Evolutionary conservation across 352 stramenopile species (phyloP), one percentile per base, ranked within the genome.

Genomic region (Phytophthora cryptogea): DNA sequence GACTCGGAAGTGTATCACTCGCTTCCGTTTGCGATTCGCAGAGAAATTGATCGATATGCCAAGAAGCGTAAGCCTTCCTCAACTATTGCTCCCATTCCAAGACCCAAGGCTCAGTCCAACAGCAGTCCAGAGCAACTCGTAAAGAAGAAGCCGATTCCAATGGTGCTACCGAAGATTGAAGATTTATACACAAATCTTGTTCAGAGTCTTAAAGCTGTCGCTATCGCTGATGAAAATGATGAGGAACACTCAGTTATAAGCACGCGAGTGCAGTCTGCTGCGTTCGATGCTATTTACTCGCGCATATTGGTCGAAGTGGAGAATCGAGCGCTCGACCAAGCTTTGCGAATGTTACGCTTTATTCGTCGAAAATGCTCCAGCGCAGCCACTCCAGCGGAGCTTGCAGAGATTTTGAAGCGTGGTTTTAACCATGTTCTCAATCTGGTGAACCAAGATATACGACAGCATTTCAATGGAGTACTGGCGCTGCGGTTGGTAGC

Each of bases 271-370:
- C 54, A 63, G 9, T 61, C 50, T 23, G 47, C 64, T 32, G 72
- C 68, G 8, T 92, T 94, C 30, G 83, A 94, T 61, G 67, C 83
- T 13, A 86, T 94, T 20, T 90, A 90, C 61, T 86, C 75, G 1
- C 76, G 85, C 4, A 84, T 92, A 36, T 66, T 91, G 32, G 35
- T 88, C 13, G 85, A 94, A 41, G 72, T 94, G 27, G 85, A 94
- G 51, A 70, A 65, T 17, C 65, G 60, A 40, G 56, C 75, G 9
- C 69, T 94, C 2, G 80, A 92, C 23, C 57, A 74, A 32, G 80
- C 65, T 3, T 54, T 91, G 26, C 64, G 75, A 4, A 94, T 92
- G 83, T 70, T 92, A 28, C 80, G 85, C 9, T 94, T 78, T 47
- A 45, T 90, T 46, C 80, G 82, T 9, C 77, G 85, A 5, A 91